A percentile compares a stretch with the other conserved stretches of the same genome.
Evolutionary conservation across 108 stramenopile genomes (phyloP).

Genomic region (Thalassiosira profunda): DNA sequence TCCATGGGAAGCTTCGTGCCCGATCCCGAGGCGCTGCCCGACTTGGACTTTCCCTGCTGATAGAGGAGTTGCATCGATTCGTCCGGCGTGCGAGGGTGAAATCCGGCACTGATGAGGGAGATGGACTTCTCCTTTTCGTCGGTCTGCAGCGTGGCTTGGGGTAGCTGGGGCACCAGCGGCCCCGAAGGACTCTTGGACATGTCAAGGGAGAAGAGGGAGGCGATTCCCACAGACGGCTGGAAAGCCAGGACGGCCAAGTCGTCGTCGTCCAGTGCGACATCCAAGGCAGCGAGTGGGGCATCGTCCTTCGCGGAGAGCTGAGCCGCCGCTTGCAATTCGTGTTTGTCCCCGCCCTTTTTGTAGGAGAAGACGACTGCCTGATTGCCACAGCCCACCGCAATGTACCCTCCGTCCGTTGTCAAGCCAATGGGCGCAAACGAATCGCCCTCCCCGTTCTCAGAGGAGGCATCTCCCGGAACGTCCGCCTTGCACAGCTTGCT

Average conservation of each 20-base stretch:
- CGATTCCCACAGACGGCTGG: slow-evolving; percentile 8
- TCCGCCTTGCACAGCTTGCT: slow-evolving; percentile 23
- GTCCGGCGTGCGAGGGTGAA: not conserved
- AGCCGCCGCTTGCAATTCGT: slow-evolving; percentile 6
- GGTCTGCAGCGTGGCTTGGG: slow-evolving; percentile 15
- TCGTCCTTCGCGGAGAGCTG: slow-evolving; percentile 5
- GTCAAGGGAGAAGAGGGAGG: slow-evolving; percentile 16
- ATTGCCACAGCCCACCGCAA: not conserved
- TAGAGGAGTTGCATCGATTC: slow-evolving; percentile 14
- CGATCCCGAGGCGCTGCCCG: slow-evolving; percentile 1
- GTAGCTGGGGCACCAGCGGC: slow-evolving; percentile 19
- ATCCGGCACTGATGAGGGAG: slow-evolving; percentile 9
- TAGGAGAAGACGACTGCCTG: slow-evolving; percentile 2
- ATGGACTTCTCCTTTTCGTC: not conserved
- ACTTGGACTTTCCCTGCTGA: not conserved
- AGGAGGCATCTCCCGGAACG: not conserved
- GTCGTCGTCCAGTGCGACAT: not conserved
- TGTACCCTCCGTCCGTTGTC: not conserved
- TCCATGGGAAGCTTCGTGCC: slow-evolving; percentile 33
- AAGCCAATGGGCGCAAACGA: not conserved
- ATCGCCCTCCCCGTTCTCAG: not conserved
- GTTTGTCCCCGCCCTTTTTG: slow-evolving; percentile 4
- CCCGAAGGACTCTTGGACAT: not conserved
- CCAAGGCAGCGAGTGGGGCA: slow-evolving; percentile 10
- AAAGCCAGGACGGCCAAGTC: slow-evolving; percentile 2